Percentiles rank a stretch among this genome's conserved stretches.
phyloP scores from a whole-genome alignment of 495 filamentous ascomycete species.

The Venustampulla echinocandica region DNA sequence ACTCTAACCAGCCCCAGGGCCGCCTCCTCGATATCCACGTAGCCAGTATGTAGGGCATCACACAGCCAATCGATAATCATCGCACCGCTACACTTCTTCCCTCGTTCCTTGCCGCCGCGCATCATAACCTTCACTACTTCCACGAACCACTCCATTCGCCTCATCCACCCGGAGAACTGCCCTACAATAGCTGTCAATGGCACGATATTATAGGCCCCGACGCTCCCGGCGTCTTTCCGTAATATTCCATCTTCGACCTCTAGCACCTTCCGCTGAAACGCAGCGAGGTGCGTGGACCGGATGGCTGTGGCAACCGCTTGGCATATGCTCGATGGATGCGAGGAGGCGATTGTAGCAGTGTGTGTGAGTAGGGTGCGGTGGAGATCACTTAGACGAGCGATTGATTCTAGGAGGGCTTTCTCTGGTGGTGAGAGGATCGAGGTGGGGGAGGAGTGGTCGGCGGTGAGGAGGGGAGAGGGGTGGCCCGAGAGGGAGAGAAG shows the following conservation, averaged over 20 bases:
- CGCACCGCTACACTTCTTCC: slow-evolving; percentile 47
- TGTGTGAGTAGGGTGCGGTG: slow-evolving; percentile 60
- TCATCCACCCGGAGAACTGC: slow-evolving; percentile 77
- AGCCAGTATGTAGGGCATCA: slow-evolving; percentile 74
- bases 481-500: slow-evolving; percentile 90
- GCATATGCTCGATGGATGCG: slow-evolving; percentile 71
- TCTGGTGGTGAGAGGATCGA: slow-evolving; percentile 63
- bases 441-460: slow-evolving; percentile 34
- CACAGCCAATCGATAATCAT: slow-evolving; percentile 69
- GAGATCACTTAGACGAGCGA: slow-evolving; percentile 65
- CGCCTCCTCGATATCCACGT: slow-evolving; percentile 70
- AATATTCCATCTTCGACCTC: slow-evolving; percentile 75
- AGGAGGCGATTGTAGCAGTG: slow-evolving; percentile 53
- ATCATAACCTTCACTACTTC: slow-evolving; percentile 58
- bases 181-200: slow-evolving; percentile 75
- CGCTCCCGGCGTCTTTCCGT: slow-evolving; percentile 55
- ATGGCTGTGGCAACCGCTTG: slow-evolving; percentile 81
- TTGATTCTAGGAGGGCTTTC: slow-evolving; percentile 66
- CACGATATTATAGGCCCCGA: slow-evolving; percentile 87
- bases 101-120: slow-evolving; percentile 23
- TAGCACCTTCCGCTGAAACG: slow-evolving; percentile 75
- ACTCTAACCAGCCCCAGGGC: slow-evolving; percentile 59
- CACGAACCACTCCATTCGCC: slow-evolving; percentile 81
- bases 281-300: slow-evolving; percentile 58
- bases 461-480: slow-evolving; percentile 70